Evolutionary conservation across 768 basidiomycete genomes (phyloP), one percentile per base, ranked within the genome.

Genomic region (Filobasidium floriforme): DNA sequence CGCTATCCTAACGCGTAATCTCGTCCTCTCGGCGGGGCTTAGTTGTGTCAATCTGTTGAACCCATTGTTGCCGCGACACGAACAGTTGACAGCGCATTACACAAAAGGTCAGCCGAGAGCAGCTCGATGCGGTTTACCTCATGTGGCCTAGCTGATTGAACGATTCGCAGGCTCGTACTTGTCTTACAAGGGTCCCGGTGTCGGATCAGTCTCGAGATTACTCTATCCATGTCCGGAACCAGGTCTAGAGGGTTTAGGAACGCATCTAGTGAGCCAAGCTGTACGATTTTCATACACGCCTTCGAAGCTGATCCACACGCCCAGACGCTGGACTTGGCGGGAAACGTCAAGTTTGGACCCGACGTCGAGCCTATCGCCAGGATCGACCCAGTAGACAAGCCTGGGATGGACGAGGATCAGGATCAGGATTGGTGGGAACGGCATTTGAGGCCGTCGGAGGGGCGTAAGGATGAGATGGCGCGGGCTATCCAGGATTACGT

Each of bases 291-390:
- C 10, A 19, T 10, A 44, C 10, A 19, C 15, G 52, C 52, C 10
- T 11, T 11, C 52, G 52, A 54, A 5, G 5, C 52, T 18, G 51
- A 40, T 19, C 40, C 41, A 7, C 12, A 24, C 40, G 29, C 24
- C 18, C 44, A 76, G 72, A 79, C 77, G 5, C 63, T 97, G 51
- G 90, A 92, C 76, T 74, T 98, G 68, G 83, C 87, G 59, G 89
- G 89, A 0, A 88, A 88, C 68, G 83, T 97, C 61, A 85, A 86
- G 37, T 98, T 98, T 77, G 94, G 94, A 0, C 94, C 94, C 5
- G 91, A 97, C 73, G 82, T 96, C 18, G 88, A 96, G 75, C 90
- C 89, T 88, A 82, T 96, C 71, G 81, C 83, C 1, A 85, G 87
- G 1, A 68, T 43, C 10, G 54, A 10, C 1, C 63, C 62, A 18